phyloP scores from a whole-genome alignment of 2,329 filamentous ascomycete genomes.

The Trichothecium sympodiale region DNA sequence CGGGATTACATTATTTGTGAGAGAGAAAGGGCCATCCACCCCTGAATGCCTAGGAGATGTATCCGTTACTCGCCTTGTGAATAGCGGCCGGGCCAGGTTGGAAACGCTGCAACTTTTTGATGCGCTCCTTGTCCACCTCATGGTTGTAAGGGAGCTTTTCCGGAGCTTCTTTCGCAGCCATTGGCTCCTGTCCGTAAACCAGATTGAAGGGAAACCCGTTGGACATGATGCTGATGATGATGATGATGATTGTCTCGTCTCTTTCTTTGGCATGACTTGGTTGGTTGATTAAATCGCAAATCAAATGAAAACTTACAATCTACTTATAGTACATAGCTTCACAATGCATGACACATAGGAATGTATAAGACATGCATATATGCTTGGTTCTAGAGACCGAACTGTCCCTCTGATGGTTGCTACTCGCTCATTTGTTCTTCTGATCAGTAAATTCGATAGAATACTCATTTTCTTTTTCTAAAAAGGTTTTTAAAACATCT shows the following conservation, averaged over 20 bases:
- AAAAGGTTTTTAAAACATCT: background rate
- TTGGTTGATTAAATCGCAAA: too few relatives aligned
- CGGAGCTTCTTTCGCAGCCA: too few relatives aligned
- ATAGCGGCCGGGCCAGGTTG: conserved; percentile 19
- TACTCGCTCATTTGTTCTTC: too few relatives aligned
- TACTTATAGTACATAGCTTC: too few relatives aligned
- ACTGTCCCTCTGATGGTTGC: conserved; percentile 12
- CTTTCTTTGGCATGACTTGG: conserved; percentile 5
- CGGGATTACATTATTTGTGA: too few relatives aligned
- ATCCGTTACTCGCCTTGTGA: conserved; percentile 16
- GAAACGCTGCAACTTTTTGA: conserved; percentile 20
- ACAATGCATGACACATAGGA: too few relatives aligned
- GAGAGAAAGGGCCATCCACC: too few relatives aligned
- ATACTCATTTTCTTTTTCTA: background rate
- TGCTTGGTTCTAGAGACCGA: too few relatives aligned
- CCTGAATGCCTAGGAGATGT: too few relatives aligned
- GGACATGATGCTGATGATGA: background rate
- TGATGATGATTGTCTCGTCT: conserved; percentile 1
- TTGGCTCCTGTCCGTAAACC: background rate
- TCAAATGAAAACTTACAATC: too few relatives aligned
- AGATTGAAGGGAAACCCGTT: background rate
- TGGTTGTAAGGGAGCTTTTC: background rate
- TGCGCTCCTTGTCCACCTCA: background rate
- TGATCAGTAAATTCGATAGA: too few relatives aligned
- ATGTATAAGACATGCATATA: too few relatives aligned